phyloP scores from a whole-genome alignment of 2,329 filamentous ascomycete species.

The Aurifilum marmelostoma region DNA sequence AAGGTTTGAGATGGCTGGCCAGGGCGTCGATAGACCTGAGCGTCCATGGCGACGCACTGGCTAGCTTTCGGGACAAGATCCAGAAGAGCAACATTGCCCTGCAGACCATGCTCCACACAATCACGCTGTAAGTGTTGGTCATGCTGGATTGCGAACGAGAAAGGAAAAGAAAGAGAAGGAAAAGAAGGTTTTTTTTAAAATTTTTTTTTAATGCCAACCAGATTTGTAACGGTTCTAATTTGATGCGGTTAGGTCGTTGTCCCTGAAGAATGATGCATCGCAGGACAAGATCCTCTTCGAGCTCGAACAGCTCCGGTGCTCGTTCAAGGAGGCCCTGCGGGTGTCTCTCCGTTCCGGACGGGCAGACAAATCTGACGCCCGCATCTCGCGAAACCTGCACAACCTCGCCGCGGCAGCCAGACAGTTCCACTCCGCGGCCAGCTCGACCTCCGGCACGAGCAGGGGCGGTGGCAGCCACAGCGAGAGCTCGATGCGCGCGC shows the following conservation, averaged over 20 bases:
- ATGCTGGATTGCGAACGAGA: background rate
- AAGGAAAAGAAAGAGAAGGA: background rate
- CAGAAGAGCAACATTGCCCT: conserved; percentile 36
- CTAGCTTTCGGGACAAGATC: conserved; percentile 34
- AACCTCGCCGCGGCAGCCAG: conserved; percentile 33
- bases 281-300: conserved; percentile 31
- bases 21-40: conserved; percentile 30
- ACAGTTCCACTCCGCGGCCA: conserved; percentile 34
- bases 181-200: too few species aligned
- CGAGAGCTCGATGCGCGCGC: conserved; percentile 10
- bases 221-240: background rate
- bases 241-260: conserved; percentile 25
- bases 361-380: conserved; percentile 24
- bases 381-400: conserved; percentile 31
- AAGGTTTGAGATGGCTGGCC: conserved; percentile 24
- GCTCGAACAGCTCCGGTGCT: conserved; percentile 30
- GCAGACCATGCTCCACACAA: conserved; percentile 36
- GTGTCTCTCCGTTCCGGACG: conserved; percentile 28
- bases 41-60: conserved; percentile 30
- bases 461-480: conserved; percentile 20
- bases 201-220: too few species aligned
- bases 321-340: conserved; percentile 32
- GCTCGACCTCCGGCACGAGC: conserved; percentile 32
- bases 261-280: conserved; percentile 30
- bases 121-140: conserved; percentile 31